Conservation (phyloP, 2,329 filamentous ascomycete species). For the Apiospora saccharicola region DNA sequence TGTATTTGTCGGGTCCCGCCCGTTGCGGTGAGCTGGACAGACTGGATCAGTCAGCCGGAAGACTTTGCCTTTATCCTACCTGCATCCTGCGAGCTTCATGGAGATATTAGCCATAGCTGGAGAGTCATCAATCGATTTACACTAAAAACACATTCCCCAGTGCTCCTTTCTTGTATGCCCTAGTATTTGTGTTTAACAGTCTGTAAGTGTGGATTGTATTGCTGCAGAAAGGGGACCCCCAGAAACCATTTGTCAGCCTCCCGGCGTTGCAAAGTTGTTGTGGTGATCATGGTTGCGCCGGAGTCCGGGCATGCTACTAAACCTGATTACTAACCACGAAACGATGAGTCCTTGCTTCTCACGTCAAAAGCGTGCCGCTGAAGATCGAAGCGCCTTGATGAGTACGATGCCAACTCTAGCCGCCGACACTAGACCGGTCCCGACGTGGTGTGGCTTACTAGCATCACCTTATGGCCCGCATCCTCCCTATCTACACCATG, state of each 20-base stretch:
- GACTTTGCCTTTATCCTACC: not conserved
- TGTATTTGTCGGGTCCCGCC: not conserved
- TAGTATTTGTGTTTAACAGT: not conserved
- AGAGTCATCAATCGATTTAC: conserved; percentile 4
- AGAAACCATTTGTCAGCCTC: not conserved
- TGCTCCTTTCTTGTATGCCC: not conserved
- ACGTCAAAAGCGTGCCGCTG: not conserved
- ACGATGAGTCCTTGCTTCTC: not conserved
- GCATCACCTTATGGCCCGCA: not conserved
- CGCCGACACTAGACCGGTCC: not conserved
- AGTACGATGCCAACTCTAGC: not conserved
- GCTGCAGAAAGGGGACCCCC: not conserved
- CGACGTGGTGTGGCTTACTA: not conserved
- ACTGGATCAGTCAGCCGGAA: conserved; percentile 1
- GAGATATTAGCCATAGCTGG: conserved; percentile 4
- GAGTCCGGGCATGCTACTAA: not conserved
- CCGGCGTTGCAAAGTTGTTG: not conserved
- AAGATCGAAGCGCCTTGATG: not conserved
- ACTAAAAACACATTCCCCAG: not conserved
- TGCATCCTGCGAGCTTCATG: not conserved
- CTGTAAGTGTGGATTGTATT: too few relatives aligned
- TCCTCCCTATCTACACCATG: not conserved
- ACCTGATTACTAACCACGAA: not conserved
- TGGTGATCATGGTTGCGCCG: not conserved
- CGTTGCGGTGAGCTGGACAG: not conserved